Conservation (phyloP, 495 filamentous ascomycete species). For the Cladorrhinum samala region DNA sequence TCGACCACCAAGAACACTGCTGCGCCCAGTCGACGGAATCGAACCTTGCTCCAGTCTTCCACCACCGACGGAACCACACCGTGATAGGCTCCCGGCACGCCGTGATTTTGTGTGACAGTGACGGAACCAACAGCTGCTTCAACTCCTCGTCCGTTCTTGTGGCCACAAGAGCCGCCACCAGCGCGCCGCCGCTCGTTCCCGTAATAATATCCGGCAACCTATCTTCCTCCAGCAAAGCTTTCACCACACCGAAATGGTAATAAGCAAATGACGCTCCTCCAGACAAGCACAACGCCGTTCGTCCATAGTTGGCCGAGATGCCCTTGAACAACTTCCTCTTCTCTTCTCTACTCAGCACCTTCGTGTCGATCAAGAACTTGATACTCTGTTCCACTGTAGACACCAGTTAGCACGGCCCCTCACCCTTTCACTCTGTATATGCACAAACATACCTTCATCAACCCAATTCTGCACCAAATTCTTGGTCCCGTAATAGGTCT, state of each 20-base stretch:
- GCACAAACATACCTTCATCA: constrained; percentile 57
- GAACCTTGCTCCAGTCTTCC: constrained; percentile 86
- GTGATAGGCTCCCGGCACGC: constrained; percentile 74
- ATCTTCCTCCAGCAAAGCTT: constrained; percentile 80
- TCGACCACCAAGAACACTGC: constrained; percentile 78
- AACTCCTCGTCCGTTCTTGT: constrained; percentile 90
- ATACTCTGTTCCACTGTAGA: constrained; percentile 54
- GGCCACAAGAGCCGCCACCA: constrained; percentile 81
- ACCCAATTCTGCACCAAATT: constrained; percentile 82
- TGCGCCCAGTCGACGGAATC: constrained; percentile 89
- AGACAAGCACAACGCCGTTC: constrained; percentile 85
- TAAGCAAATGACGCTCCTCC: constrained; percentile 96
- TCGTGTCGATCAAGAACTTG: constrained; percentile 58
- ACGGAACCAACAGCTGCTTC: constrained; percentile 75
- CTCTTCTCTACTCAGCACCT: constrained; percentile 58
- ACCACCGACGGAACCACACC: constrained; percentile 80
- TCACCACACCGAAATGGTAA: constrained; percentile 92
- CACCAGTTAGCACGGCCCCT: not conserved
- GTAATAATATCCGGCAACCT: constrained; percentile 90
- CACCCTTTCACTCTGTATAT: not conserved
- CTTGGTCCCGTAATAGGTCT: constrained; percentile 96
- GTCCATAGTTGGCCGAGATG: constrained; percentile 82
- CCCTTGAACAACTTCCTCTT: constrained; percentile 85
- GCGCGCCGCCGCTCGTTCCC: constrained; percentile 87
- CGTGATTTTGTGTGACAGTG: constrained; percentile 74